phyloP scores from a whole-genome alignment of 805 yeast genomes.

The Metschnikowia proteae region DNA sequence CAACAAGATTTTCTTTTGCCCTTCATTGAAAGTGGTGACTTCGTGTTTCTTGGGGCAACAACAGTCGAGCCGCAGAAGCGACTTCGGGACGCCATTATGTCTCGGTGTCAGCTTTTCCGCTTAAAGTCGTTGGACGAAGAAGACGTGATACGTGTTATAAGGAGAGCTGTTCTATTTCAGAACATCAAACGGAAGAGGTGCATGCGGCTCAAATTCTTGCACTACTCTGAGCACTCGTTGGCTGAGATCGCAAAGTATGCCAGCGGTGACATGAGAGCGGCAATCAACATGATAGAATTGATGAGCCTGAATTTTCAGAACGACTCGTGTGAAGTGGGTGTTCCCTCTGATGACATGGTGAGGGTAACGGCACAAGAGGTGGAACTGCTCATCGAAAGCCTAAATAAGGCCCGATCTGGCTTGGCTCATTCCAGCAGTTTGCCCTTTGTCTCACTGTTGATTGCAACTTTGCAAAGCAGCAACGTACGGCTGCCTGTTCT shows the following conservation, averaged over 20 bases:
- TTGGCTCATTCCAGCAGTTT: neutral
- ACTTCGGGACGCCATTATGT: slow-evolving; percentile 73
- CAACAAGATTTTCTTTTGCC: slow-evolving; percentile 90
- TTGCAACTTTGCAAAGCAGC: neutral
- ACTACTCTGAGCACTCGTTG: slow-evolving; percentile 15
- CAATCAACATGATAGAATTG: slow-evolving; percentile 32
- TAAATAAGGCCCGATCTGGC: neutral
- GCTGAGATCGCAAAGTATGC: slow-evolving; percentile 17
- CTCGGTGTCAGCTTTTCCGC: slow-evolving; percentile 79
- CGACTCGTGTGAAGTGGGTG: neutral
- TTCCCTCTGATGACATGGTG: neutral
- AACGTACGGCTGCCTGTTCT: too few relatives aligned
- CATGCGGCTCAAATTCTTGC: slow-evolving; percentile 12
- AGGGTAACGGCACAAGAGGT: neutral
- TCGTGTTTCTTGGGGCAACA: slow-evolving; percentile 90
- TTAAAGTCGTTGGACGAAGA: slow-evolving; percentile 48
- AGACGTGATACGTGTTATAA: slow-evolving; percentile 53
- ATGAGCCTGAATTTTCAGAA: slow-evolving; percentile 16
- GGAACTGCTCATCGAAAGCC: neutral
- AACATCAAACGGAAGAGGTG: slow-evolving; percentile 23
- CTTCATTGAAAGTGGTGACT: slow-evolving; percentile 76
- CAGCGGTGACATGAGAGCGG: slow-evolving; percentile 33
- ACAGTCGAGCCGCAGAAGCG: slow-evolving; percentile 71
- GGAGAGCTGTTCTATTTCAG: slow-evolving; percentile 49
- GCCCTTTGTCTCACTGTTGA: neutral